phyloP scores from a whole-genome alignment of 2,329 filamentous ascomycete species.

The Curvularia sp. region DNA sequence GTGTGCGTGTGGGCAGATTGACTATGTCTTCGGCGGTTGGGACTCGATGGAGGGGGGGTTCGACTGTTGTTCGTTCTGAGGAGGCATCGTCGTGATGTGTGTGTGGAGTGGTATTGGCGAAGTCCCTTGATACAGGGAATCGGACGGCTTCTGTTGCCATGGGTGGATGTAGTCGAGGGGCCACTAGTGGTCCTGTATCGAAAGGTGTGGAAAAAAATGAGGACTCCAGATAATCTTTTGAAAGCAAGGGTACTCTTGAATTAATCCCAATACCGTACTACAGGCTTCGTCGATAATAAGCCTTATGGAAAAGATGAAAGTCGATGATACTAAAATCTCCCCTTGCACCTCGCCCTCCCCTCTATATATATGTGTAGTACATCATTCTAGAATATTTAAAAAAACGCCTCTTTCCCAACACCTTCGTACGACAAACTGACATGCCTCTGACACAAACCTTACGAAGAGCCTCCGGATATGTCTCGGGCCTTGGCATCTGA shows the following conservation, averaged over 20 bases:
- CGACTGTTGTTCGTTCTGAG: slow-evolving; percentile 19
- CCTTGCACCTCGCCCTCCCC: neutral
- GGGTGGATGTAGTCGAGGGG: neutral
- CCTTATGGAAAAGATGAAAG: neutral
- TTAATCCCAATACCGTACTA: neutral
- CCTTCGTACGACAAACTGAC: neutral
- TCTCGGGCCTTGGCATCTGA: slow-evolving; percentile 3
- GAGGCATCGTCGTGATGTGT: slow-evolving; percentile 23
- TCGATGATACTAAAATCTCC: neutral
- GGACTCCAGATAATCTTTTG: neutral
- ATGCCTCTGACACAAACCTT: neutral
- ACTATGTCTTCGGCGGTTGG: slow-evolving; percentile 53
- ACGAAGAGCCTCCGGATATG: neutral
- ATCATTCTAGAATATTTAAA: too few species aligned
- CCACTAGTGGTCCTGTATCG: neutral
- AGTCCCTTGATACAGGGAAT: slow-evolving; percentile 20
- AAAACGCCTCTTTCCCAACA: neutral
- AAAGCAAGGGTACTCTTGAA: neutral
- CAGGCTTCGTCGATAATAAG: too few species aligned
- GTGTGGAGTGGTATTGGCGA: slow-evolving; percentile 11
- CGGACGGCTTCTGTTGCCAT: slow-evolving; percentile 30
- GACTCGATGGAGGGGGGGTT: slow-evolving; percentile 27
- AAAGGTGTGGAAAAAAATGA: neutral
- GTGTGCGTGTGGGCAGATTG: slow-evolving; percentile 70
- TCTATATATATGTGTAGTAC: neutral